Conservation (phyloP, 2,329 filamentous ascomycete genomes). For the Talaromyces sp. region DNA sequence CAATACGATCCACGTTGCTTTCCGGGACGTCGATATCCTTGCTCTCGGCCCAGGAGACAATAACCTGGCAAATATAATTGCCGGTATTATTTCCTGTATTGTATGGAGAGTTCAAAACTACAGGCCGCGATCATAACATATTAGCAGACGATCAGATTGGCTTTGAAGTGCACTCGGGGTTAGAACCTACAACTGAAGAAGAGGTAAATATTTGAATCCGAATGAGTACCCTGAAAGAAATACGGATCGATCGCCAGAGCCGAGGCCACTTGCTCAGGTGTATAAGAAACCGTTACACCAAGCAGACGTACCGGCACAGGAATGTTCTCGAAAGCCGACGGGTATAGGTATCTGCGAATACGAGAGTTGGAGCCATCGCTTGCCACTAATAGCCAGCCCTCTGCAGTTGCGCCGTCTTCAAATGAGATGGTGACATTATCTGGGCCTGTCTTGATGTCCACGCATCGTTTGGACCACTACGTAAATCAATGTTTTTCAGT, state of each 20-base stretch:
- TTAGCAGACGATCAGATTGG: background rate
- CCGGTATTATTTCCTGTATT: slow-evolving; percentile 37
- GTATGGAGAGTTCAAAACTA: slow-evolving; percentile 50
- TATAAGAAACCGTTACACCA: slow-evolving; percentile 45
- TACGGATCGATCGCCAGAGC: slow-evolving; percentile 51
- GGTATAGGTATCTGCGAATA: slow-evolving; percentile 35
- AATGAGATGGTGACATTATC: slow-evolving; percentile 45
- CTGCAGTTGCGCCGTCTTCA: slow-evolving; percentile 43
- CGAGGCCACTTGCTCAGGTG: slow-evolving; percentile 40
- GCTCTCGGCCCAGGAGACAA: slow-evolving; percentile 50
- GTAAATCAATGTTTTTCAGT: background rate
- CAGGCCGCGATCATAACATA: background rate
- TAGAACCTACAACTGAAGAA: slow-evolving; percentile 50
- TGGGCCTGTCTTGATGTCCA: slow-evolving; percentile 31
- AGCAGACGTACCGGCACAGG: slow-evolving; percentile 50
- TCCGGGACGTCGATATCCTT: slow-evolving; percentile 41
- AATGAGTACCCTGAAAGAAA: slow-evolving; percentile 54
- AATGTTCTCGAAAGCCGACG: slow-evolving; percentile 29
- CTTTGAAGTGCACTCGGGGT: background rate
- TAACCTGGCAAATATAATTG: slow-evolving; percentile 48
- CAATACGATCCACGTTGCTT: slow-evolving; percentile 37
- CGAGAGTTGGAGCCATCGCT: slow-evolving; percentile 52
- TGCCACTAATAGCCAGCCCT: slow-evolving; percentile 47
- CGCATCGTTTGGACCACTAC: slow-evolving; percentile 40
- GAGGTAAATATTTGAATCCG: slow-evolving; percentile 49